Evolutionary conservation across 192 early-diverging fungal species (phyloP), one percentile per base, ranked within the genome.

Genomic region (Paraglomus occultum): DNA sequence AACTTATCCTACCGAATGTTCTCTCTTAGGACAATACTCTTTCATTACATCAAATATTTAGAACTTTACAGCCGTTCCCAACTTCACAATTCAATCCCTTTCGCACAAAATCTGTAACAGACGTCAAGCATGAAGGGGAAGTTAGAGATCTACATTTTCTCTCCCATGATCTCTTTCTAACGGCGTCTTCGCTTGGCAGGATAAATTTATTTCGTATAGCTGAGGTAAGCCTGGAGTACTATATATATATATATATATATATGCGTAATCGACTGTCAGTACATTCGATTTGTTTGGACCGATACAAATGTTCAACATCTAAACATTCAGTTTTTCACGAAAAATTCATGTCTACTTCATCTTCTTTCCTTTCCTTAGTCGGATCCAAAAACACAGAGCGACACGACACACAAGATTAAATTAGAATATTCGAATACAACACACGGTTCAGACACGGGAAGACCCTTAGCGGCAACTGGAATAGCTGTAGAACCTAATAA

Each of bases 61-160:
- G 12, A 49, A 31, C 11, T 11, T 18, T n/a, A 17, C 45, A 14
- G 1, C 31, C 20, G 42, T 20, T 53, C 23, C 50, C 15, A 42
- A 39, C 9, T 42, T 23, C 17, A 67, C 11, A 23, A 51, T 8
- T 31, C 18, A 23, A 9, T 42, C 22, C 9, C 38, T 6, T 54
- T 23, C 12, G 42, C 23, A 64, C 17, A 6, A 50, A 18, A 64
- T 10, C 3, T 54, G 38, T 64, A 8, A 64, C 40, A 44, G 46
- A 72, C 14, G 23, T 54, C n/a, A 40, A n/a, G 8, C 71, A 72
- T 18, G 31, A 51, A 45, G 71, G 71, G 14, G 71, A 72, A 6
- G 40, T 72, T 15, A 72, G 8, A 5, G 71, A 72, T 18, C 43
- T 72, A 20, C 9, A 42, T 18, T 72, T 72, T 48, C 17, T 72